Evolutionary conservation across 768 basidiomycete genomes (phyloP).

Genomic region (Pleurotus djamor): DNA sequence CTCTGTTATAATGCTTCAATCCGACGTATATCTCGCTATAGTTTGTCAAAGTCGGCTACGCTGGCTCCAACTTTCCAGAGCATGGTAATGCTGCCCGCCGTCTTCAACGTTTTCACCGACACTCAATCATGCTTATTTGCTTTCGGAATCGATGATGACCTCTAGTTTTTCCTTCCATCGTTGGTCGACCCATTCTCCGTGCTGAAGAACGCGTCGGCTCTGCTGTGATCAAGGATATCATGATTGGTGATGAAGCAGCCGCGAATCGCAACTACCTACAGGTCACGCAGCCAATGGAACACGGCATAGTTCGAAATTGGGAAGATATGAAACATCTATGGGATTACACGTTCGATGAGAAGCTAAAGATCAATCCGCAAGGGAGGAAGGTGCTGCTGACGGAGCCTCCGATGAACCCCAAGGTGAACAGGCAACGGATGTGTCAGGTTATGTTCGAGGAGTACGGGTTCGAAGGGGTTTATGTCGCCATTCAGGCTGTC

Average conservation of each 20-base stretch:
- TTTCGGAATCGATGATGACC: neutral
- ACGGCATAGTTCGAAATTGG: constrained; percentile 99
- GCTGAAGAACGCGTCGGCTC: constrained; percentile 93
- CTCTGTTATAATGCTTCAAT: neutral
- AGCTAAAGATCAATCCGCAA: constrained; percentile 82
- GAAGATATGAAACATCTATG: constrained; percentile 98
- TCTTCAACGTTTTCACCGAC: neutral
- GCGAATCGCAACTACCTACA: constrained; percentile 94
- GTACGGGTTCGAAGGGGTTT: constrained; percentile 94
- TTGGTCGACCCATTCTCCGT: constrained; percentile 95
- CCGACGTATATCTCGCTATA: constrained; percentile 26
- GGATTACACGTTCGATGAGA: constrained; percentile 98
- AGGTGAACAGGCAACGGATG: constrained; percentile 89
- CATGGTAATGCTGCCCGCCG: constrained; percentile 54
- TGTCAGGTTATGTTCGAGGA: constrained; percentile 99
- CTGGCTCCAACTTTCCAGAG: constrained; percentile 93
- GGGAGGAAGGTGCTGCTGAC: constrained; percentile 92
- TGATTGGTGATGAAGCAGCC: constrained; percentile 97
- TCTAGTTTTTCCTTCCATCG: constrained; percentile 92
- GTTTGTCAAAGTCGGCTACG: constrained; percentile 92
- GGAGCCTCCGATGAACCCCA: constrained; percentile 99
- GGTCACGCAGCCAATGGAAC: constrained; percentile 98
- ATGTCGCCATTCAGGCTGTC: constrained; percentile 98
- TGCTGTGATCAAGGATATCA: constrained; percentile 91
- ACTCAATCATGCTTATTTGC: neutral